phyloP scores from a whole-genome alignment of 2,329 filamentous ascomycete species.

The Grosmannia penicillata region DNA sequence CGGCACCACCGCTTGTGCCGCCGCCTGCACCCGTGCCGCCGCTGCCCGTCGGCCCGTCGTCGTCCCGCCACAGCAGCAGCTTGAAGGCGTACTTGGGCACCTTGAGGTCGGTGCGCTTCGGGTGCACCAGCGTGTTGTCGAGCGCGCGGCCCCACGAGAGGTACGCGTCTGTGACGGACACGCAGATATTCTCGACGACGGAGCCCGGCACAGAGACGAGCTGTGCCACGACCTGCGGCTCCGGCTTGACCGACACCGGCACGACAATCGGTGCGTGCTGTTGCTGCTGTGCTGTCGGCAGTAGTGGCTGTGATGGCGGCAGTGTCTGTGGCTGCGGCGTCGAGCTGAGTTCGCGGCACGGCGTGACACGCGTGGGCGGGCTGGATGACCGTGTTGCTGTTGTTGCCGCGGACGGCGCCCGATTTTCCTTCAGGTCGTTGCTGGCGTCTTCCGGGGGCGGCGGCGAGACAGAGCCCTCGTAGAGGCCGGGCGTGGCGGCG shows the following conservation, averaged over 20 bases:
- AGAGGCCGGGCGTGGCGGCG: not conserved
- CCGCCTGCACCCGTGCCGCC: constrained; percentile 20
- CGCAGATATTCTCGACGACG: constrained; percentile 42
- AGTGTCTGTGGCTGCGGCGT: not conserved
- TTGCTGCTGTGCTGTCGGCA: not conserved
- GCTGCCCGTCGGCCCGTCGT: no score
- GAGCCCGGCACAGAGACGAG: constrained; percentile 54
- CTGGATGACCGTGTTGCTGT: not conserved
- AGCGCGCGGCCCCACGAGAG: constrained; percentile 64
- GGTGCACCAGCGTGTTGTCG: constrained; percentile 54
- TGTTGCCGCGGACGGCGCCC: not conserved
- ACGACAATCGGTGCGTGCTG: constrained; percentile 5
- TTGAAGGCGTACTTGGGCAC: constrained; percentile 75
- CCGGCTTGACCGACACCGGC: constrained; percentile 3
- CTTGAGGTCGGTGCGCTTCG: constrained; percentile 46
- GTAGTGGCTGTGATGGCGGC: not conserved
- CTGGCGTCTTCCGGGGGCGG: constrained; percentile 4
- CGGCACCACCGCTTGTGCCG: constrained; percentile 17
- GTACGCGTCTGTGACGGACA: constrained; percentile 51
- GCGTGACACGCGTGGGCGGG: not conserved
- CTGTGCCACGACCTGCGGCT: constrained; percentile 28
- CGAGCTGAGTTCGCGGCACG: not conserved
- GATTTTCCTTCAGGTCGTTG: constrained; percentile 7
- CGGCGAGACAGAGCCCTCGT: constrained; percentile 2
- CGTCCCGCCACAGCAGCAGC: constrained; percentile 58